Conservation (phyloP, 805 yeast genomes). For the Cyberlindnera galapagoensis region DNA sequence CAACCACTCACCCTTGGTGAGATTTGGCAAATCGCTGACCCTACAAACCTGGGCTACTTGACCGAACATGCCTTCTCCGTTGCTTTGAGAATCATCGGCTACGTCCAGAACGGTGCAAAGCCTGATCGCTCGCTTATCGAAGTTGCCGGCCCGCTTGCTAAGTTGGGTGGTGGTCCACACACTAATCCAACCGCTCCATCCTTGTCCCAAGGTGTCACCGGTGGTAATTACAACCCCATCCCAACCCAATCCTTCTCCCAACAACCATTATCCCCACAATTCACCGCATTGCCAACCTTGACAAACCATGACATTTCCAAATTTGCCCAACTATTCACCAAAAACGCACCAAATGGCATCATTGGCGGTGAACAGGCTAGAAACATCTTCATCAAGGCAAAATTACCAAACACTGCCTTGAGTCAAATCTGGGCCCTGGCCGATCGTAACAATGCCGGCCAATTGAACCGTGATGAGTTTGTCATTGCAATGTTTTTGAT, state of each 20-base stretch:
- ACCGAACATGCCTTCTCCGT: constrained; percentile 74
- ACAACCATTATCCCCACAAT: constrained; percentile 21
- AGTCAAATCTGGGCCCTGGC: constrained; percentile 89
- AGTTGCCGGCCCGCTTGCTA: constrained; percentile 58
- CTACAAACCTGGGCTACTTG: constrained; percentile 78
- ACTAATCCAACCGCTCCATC: constrained; percentile 7
- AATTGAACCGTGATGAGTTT: constrained; percentile 67
- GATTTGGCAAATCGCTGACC: constrained; percentile 93
- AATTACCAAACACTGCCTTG: constrained; percentile 65
- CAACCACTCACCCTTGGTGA: constrained; percentile 76
- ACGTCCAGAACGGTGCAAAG: constrained; percentile 68
- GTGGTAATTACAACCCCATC: constrained; percentile 26
- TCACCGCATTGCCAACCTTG: constrained; percentile 42
- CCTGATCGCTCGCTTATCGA: constrained; percentile 50
- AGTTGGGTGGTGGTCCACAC: constrained; percentile 31
- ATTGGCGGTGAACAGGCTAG: constrained; percentile 78
- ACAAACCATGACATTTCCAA: constrained; percentile 51
- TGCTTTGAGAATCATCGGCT: constrained; percentile 86
- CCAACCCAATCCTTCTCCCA: constrained; percentile 19
- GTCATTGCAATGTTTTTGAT: constrained; percentile 93
- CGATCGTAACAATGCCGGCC: constrained; percentile 70
- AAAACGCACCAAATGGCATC: constrained; percentile 51
- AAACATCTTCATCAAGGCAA: constrained; percentile 83
- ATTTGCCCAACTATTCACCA: constrained; percentile 68
- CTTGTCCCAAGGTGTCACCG: constrained; percentile 22